Base-by-base conservation (phyloP, 2,329 filamentous ascomycete species). In the Fusarium longipes region DNA sequence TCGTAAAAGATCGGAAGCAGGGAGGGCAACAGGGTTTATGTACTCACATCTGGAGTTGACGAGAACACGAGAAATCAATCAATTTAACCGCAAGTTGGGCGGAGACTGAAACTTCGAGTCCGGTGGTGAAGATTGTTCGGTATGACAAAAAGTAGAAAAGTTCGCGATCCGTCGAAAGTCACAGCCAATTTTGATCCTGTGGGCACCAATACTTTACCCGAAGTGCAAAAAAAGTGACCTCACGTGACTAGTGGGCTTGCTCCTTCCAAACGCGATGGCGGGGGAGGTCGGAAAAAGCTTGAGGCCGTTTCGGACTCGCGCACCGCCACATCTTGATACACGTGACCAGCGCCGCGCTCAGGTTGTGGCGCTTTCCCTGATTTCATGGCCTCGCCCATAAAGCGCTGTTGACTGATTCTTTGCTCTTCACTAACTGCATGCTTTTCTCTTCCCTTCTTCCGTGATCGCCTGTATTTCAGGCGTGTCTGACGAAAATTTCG, bases 61-160 rank as follows among this genome's bases (percentile, higher is more conserved):
- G 75, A 82, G 89, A 93, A 94, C 91, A 91, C 86, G 92, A 94
- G 91, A 91, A 86, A 85, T 93, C 95, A 98, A 98, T 98, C 95
- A 89, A 91, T 97, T 98, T 97, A 97, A 97, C 95, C 95, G 93
- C 92, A 82, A 82, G 82, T 90, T 92, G 90, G 87, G 91, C 94
- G 95, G 95, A 97, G 95, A 98, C 95, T 97, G 95, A 96, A 78
- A 88, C 91, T 93, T 96, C 93, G 87, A 93, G 93, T 97, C 91
- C 92, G 77, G 75, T 57, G 45, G 78, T 76, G 32, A 73, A 77
- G 76, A 74, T 75, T 73, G 44, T 72, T 73, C 71, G 73, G 70
- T 69, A 60, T 69, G 73, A 70, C 68, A 67, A 74, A 67, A 74
- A 71, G 71, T 70, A 70, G 65, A 75, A 70, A 77, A 74, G 73